phyloP scores from a whole-genome alignment of 768 basidiomycete genomes.

The Naganishia randhawae region DNA sequence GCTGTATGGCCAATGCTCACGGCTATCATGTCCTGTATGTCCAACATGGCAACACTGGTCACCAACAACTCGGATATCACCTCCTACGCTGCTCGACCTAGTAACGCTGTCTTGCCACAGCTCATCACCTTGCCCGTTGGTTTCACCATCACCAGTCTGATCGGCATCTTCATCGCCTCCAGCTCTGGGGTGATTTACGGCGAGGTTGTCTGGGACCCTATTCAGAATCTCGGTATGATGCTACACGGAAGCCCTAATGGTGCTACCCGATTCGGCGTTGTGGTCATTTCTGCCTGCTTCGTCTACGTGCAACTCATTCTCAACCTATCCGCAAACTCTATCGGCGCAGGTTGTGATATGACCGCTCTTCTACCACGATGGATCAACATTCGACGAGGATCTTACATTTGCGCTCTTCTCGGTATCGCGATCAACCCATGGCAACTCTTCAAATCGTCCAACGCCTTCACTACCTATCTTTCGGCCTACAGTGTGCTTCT shows the following conservation, averaged over 20 bases:
- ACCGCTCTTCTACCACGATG: constrained; percentile 73
- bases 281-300: constrained; percentile 75
- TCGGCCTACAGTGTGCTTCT: constrained; percentile 54
- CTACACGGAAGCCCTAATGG: constrained; percentile 62
- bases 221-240: constrained; percentile 67
- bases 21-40: constrained; percentile 64
- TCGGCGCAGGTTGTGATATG: constrained; percentile 77
- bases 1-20: constrained; percentile 73
- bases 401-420: constrained; percentile 57
- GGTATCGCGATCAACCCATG: constrained; percentile 39
- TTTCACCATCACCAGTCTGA: constrained; percentile 70
- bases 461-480: constrained; percentile 73
- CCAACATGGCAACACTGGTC: constrained; percentile 72
- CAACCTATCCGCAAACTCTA: constrained; percentile 66
- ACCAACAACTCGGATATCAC: constrained; percentile 44
- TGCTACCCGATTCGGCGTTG: constrained; percentile 66
- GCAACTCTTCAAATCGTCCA: constrained; percentile 70
- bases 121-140: constrained; percentile 64
- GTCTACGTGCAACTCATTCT: constrained; percentile 56
- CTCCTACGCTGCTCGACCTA: constrained; percentile 36
- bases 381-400: constrained; percentile 79
- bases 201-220: constrained; percentile 72
- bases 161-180: constrained; percentile 77
- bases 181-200: constrained; percentile 72
- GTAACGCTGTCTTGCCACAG: constrained; percentile 38